Conservation (phyloP, 2,329 filamentous ascomycete genomes). For the Diplodia intermedia region DNA sequence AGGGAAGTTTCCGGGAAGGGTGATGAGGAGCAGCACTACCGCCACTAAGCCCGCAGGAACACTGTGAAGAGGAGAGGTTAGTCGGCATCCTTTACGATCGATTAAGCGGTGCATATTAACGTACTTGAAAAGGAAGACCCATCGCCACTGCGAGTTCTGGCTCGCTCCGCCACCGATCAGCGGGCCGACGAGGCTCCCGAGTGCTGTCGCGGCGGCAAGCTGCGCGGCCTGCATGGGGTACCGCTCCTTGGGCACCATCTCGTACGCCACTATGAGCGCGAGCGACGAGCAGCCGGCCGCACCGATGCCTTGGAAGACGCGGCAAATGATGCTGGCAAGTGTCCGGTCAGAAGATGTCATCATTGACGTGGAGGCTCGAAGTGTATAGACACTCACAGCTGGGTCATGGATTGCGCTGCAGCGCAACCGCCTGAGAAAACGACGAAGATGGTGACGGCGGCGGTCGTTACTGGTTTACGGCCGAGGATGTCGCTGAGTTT, state of each 20-base stretch:
- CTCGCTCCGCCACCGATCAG: conserved; percentile 28
- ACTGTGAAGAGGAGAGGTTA: neutral
- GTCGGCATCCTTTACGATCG: too few relatives aligned
- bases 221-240: conserved; percentile 24
- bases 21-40: conserved; percentile 20
- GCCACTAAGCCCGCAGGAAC: neutral
- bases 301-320: conserved; percentile 45
- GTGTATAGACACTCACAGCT: conserved; percentile 36
- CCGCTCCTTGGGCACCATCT: conserved; percentile 37
- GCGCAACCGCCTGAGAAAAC: conserved; percentile 44
- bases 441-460: conserved; percentile 40
- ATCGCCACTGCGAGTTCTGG: conserved; percentile 28
- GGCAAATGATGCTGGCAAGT: conserved; percentile 40
- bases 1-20: conserved; percentile 33
- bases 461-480: conserved; percentile 39
- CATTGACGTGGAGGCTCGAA: too few relatives aligned
- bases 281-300: conserved; percentile 41
- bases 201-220: conserved; percentile 26
- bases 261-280: conserved; percentile 40
- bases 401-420: conserved; percentile 41
- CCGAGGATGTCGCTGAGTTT: conserved; percentile 46
- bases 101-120: neutral
- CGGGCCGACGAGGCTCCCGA: conserved; percentile 32
- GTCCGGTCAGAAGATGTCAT: neutral
- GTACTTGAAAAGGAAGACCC: conserved; percentile 32